Conservation (phyloP, 108 stramenopile species). For the Cylindrotheca closterium region DNA sequence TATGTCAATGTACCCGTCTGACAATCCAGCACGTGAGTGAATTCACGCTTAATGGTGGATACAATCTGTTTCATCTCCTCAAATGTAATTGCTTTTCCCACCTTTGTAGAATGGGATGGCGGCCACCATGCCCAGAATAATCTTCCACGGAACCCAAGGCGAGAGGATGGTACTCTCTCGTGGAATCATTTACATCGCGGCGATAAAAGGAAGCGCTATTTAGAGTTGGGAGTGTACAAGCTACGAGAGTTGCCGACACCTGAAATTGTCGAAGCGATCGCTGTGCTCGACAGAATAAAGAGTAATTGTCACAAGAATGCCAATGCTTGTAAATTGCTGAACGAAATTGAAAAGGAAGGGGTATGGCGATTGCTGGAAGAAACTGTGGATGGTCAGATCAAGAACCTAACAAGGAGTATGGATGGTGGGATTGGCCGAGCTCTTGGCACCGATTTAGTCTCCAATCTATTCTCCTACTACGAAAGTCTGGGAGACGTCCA, state of each 20-base stretch:
- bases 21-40: too few species aligned
- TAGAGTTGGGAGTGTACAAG: slow-evolving; percentile 21
- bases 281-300: slow-evolving; percentile 23
- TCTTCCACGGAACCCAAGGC: too few species aligned
- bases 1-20: too few species aligned
- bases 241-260: slow-evolving; percentile 5
- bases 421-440: slow-evolving; percentile 59
- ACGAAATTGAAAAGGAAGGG: slow-evolving; percentile 59
- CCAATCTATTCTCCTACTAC: slow-evolving; percentile 61
- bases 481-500: slow-evolving; percentile 72
- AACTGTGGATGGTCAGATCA: slow-evolving; percentile 39
- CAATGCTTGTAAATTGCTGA: slow-evolving; percentile 38
- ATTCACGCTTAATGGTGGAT: too few species aligned
- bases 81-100: too few species aligned
- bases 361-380: slow-evolving; percentile 75
- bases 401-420: slow-evolving; percentile 49
- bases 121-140: too few species aligned
- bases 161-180: too few species aligned
- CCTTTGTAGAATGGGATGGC: too few species aligned
- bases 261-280: not conserved
- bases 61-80: too few species aligned
- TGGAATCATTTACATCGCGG: too few species aligned
- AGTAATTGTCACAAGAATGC: slow-evolving; percentile 72
- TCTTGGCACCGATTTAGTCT: slow-evolving; percentile 59
- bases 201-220: too few species aligned